phyloP scores from a whole-genome alignment of 176 grass and related monocot species.

The Cenchrus americanus region DNA sequence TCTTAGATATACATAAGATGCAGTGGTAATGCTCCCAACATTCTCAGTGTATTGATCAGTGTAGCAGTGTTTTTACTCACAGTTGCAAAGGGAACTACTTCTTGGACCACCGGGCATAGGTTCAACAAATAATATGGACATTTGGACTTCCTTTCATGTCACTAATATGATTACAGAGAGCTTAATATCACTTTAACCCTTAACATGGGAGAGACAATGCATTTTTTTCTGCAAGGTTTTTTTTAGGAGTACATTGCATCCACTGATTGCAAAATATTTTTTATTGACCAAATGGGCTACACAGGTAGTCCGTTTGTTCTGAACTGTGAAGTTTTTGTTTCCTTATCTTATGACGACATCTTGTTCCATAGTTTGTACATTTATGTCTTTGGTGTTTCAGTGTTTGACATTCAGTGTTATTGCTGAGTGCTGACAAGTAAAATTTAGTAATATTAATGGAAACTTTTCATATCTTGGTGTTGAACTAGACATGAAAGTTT shows the following conservation, averaged over 20 bases:
- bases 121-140: not conserved
- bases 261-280: not conserved
- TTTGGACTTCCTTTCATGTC: not conserved
- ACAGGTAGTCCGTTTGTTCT: not conserved
- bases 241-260: not conserved
- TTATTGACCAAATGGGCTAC: constrained; percentile 5
- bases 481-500: constrained; percentile 4
- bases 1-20: not conserved
- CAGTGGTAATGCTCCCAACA: not conserved
- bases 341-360: not conserved
- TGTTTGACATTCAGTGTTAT: not conserved
- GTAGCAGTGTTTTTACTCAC: not conserved
- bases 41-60: not conserved
- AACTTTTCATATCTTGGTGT: not conserved
- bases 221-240: not conserved
- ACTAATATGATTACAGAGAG: not conserved
- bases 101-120: not conserved
- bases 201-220: not conserved
- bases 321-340: not conserved
- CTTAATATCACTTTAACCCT: constrained; percentile 10
- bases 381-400: not conserved
- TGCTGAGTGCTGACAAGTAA: not conserved
- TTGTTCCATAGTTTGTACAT: not conserved
- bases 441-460: not conserved
- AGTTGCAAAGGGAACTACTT: not conserved